These are phyloP conservation scores for Pseudozyma sp. DNA, from an alignment of 1,284 basidiomycete genomes.

Conservation along the genomic window DNA sequence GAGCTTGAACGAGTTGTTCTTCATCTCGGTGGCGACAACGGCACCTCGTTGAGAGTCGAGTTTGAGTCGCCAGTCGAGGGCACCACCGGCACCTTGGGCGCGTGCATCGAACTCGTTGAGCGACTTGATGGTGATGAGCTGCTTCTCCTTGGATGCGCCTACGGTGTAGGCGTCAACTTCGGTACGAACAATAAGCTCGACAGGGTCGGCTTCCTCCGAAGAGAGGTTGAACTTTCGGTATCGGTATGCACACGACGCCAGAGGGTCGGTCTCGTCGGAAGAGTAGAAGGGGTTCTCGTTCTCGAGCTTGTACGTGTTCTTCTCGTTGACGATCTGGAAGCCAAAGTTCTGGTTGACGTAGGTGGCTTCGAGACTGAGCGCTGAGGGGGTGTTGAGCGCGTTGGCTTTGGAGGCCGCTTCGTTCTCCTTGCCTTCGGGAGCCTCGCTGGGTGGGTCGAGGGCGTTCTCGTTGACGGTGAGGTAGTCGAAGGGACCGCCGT, in stretches of 20 bases:
- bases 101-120: conserved; percentile 98
- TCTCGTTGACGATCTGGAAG: conserved; percentile 91
- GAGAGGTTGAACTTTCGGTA: conserved; percentile 96
- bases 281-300: conserved; percentile 84
- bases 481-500: conserved; percentile 92
- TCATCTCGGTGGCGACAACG: conserved; percentile 99
- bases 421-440: conserved; percentile 57
- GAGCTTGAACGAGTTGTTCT: conserved; percentile 98
- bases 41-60: conserved; percentile 96
- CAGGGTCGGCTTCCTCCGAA: conserved; percentile 81
- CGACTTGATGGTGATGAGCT: conserved; percentile 82
- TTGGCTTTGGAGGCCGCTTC: conserved; percentile 71
- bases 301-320: conserved; percentile 70
- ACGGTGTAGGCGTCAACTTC: conserved; percentile 88
- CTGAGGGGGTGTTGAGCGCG: conserved; percentile 91
- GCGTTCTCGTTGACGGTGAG: conserved; percentile 99
- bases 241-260: conserved; percentile 94
- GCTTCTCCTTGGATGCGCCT: conserved; percentile 55
- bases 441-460: conserved; percentile 89
- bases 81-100: conserved; percentile 87
- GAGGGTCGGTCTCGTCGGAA: conserved; percentile 89
- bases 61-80: conserved; percentile 96
- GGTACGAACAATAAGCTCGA: conserved; percentile 91
- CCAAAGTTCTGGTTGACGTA: conserved; percentile 99
- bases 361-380: conserved; percentile 94